Conservation (phyloP, 2,329 filamentous ascomycete species). For the Talaromyces sp. region DNA sequence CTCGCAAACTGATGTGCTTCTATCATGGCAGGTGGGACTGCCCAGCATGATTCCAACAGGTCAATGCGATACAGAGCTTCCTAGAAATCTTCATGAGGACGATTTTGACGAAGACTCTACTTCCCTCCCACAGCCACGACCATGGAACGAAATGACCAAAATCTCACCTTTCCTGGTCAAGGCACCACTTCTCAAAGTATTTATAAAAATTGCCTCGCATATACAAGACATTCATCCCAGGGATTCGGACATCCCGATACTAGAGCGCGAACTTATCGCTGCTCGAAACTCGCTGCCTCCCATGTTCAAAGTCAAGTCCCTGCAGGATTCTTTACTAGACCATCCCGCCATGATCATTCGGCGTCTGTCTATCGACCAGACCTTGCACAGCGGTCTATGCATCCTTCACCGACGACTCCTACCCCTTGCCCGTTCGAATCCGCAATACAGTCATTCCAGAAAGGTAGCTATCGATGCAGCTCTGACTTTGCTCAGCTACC, state of each 20-base stretch:
- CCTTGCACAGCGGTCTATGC: slow-evolving; percentile 69
- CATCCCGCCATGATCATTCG: slow-evolving; percentile 66
- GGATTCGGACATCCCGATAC: slow-evolving; percentile 52
- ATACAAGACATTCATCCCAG: slow-evolving; percentile 44
- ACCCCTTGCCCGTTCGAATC: slow-evolving; percentile 65
- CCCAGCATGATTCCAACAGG: slow-evolving; percentile 60
- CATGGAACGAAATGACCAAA: slow-evolving; percentile 54
- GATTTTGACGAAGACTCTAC: slow-evolving; percentile 54
- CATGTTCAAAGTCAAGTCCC: slow-evolving; percentile 67
- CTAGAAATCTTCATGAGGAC: slow-evolving; percentile 57
- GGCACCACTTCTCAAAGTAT: slow-evolving; percentile 31
- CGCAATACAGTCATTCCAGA: slow-evolving; percentile 73
- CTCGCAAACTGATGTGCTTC: slow-evolving; percentile 56
- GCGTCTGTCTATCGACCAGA: slow-evolving; percentile 58
- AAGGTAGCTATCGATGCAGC: slow-evolving; percentile 76
- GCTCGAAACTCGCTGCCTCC: slow-evolving; percentile 64
- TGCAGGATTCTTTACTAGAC: slow-evolving; percentile 69
- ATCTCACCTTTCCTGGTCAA: slow-evolving; percentile 41
- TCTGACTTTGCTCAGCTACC: slow-evolving; percentile 70
- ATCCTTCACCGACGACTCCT: slow-evolving; percentile 82
- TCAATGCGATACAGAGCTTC: slow-evolving; percentile 56
- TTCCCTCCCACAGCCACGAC: slow-evolving; percentile 51
- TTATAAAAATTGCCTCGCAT: slow-evolving; percentile 35
- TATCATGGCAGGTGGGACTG: slow-evolving; percentile 61
- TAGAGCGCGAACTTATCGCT: slow-evolving; percentile 52